Evolutionary conservation across 495 filamentous ascomycete genomes (phyloP), one percentile per base, ranked within the genome.

Genomic region (Tuber borchii): DNA sequence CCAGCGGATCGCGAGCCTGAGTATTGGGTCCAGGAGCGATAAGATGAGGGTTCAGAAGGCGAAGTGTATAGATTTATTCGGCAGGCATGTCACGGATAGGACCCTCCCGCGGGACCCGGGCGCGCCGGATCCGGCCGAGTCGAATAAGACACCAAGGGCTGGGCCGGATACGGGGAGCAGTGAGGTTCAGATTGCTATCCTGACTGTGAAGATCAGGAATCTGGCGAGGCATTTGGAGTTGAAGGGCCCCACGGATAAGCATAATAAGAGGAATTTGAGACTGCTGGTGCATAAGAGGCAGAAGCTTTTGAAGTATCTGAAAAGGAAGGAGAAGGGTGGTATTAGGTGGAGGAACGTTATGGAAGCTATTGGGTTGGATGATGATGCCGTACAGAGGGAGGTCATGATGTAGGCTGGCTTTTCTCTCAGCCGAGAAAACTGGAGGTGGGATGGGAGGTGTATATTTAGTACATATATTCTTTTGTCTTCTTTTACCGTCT

Each of bases 101-200:
- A 81, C 83, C 1, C 86, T 98, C 3, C 86, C 87, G 26, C 88
- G 89, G 4, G 82, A 83, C 43, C 81, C 82, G 20, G 70, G 75
- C 31, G 76, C 78, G n/a, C 79, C 76, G 0, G 34, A 37, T 26
- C 40, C 22, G 17, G 46, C 45, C 12, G 10, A 40, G 19, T 69
- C 74, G 16, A n/a, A 86, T 69, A 87, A 88, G 82, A 91, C 88
- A 0, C 89, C 90, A 26, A 90, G 95, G 9, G 90, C 91, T 19
- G 95, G 95, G 0, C 91, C 90, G 0, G 95, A 99, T 84, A 97
- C 94, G 16, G 95, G 95, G 4, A 95, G 91, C 73, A 91, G 91
- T 31, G 95, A 99, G 85, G 95, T 99, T 69, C 95, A 99, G 86
- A 93, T 94, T 78, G 94, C 93, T n/a, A 95, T 99, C 78, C 85